Evolutionary conservation across 2,329 filamentous ascomycete species (phyloP), one percentile per base, ranked within the genome.

Genomic region (Ceratocystis harringtonii): DNA sequence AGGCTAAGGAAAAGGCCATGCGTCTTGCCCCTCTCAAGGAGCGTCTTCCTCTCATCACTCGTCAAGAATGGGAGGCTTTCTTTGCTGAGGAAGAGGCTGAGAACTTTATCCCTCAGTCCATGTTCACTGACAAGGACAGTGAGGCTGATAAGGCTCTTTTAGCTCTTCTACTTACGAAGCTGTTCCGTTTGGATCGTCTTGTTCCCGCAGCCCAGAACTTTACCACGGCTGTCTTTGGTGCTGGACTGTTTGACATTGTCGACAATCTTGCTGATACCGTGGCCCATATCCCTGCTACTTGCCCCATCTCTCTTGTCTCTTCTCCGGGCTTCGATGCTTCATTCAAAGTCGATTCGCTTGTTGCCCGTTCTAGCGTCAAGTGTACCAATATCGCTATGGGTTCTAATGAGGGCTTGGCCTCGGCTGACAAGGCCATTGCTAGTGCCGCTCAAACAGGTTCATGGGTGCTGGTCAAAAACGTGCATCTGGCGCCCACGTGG

Each of bases 341-440:
- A 74, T 99, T 97, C 84, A 99, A 99, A 80, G 94, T 99, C 68
- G 94, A 99, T 75, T 90, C 87, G 68, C 81, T 99, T 64, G 95
- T 97, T 36, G 90, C 96, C 75, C 84, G 90, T 70, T 86, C 85
- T 74, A 84, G 84, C 67, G 86, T 90, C 63, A 86, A 84, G 65
- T 99, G 94, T 77, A 92, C 91, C 67, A 96, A 96, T 75, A 96
- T 99, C 72, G 95, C 95, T 71, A 99, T 99, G 94, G 94, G 94
- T 72, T 97, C 94, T 58, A 95, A 95, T 72, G 94, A 99, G 79
- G 90, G 91, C 73, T 80, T 95, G 19, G 86, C 92, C 66, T 94
- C 86, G 68, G 94, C 94, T 19, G 94, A 99, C 79, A 96, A 96
- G 76, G 94, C 95, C 36, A 91, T 99, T 72, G 89, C 84, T 76